These are phyloP conservation scores for Chlorella sp. DNA, from an alignment of 139 green algal genomes.

Conservation along the genomic window DNA sequence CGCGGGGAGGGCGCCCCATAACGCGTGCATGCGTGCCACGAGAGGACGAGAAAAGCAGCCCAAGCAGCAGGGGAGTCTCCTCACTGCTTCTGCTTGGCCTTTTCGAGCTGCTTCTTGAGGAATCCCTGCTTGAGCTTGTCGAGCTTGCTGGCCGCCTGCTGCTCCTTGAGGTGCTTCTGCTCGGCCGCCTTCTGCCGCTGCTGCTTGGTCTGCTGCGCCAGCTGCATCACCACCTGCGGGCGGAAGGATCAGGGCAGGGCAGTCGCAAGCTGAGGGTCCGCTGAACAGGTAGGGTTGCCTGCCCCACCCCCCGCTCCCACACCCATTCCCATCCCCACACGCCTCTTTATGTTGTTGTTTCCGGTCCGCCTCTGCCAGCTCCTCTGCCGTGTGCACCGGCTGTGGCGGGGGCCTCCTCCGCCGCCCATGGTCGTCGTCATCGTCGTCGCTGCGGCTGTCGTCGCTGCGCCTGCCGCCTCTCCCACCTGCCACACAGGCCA, in stretches of 20 bases:
- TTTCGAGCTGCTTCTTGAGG: slow-evolving; percentile 42
- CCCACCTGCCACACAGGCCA: too few species aligned
- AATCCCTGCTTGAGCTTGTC: slow-evolving; percentile 55
- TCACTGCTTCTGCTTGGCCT: too few species aligned
- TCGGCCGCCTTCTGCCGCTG: slow-evolving; percentile 25
- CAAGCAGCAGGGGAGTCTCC: too few species aligned
- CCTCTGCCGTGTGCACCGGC: slow-evolving; percentile 14
- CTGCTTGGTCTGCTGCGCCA: slow-evolving; percentile 34
- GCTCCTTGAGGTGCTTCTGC: slow-evolving; percentile 29
- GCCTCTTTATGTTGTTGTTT: slow-evolving; percentile 20
- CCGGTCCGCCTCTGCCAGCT: slow-evolving; percentile 23
- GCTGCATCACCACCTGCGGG: slow-evolving; percentile 31
- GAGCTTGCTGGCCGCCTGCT: slow-evolving; percentile 23
- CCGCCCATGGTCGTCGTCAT: slow-evolving; percentile 38
- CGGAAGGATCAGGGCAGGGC: too few species aligned
- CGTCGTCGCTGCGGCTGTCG: neutral
- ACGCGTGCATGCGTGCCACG: too few species aligned
- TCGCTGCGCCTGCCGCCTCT: too few species aligned
- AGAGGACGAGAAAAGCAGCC: too few species aligned
- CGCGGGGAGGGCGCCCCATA: too few species aligned
- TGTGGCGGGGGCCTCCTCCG: slow-evolving; percentile 32
- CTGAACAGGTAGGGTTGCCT: too few species aligned
- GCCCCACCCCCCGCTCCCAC: too few species aligned
- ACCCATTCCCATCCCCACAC: neutral
- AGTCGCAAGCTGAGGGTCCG: too few species aligned